Base-by-base conservation (phyloP, 768 basidiomycete species). In the Termitomyces sp. region DNA sequence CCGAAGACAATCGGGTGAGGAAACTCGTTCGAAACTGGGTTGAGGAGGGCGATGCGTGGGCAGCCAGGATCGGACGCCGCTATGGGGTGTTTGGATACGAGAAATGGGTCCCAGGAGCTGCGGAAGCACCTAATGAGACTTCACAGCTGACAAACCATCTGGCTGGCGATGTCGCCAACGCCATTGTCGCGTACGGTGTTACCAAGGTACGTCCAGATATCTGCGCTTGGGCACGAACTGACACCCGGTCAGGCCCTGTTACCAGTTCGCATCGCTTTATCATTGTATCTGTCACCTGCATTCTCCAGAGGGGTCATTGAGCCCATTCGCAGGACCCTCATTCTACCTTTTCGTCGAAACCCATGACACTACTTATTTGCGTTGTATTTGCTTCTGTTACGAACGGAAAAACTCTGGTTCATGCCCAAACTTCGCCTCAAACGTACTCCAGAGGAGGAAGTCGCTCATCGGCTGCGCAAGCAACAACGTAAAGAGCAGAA, bases 31-130 rank as follows among this genome's bases (percentile, higher is more conserved):
- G 72, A 50, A 72, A 67, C 6, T 93, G 91, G 92, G 75, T 89
- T n/a, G 78, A 84, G 12, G 92, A 95, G 54, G 93, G 92, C 11
- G 84, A 89, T 71, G 70, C 71, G 20, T 86, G 87, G 81, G 87
- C 89, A 1, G 80, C 78, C 42, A 79, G 84, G 33, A 80, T 95
- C 11, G 93, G 92, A 12, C 76, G 76, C 57, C 79, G 87, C 41
- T 95, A 96, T 71, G 93, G 93, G 1, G 58, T 90, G 12, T 89
- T 94, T 70, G 93, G 93, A 11, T 87, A 85, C 64, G 81, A 85
- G 70, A 89, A 87, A 68, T 71, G 78, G 13, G 54, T 56, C 30
- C 64, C 69, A 15, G 73, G 73, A 11, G 61, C 60, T 41, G 68
- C 65, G 53, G 67, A 70, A 46, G 62, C 65, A 56, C 60, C 64